Conservation (phyloP, 805 yeast genomes). For the Yarrowia sp. region DNA sequence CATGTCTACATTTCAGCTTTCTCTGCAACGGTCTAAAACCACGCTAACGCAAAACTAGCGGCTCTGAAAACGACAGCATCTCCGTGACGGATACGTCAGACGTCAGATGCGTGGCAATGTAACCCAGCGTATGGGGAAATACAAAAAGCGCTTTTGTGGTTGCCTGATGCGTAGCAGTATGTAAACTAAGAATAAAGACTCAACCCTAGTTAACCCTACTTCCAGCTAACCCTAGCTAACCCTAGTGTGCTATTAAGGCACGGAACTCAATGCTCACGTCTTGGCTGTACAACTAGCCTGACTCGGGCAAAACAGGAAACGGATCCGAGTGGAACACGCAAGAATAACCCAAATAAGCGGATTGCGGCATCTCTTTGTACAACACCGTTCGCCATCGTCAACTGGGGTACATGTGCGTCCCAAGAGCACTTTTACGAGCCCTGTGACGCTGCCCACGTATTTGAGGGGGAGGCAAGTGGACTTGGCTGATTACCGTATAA, state of each 20-base stretch:
- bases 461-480: too few relatives aligned
- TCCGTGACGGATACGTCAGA: slow-evolving; percentile 31
- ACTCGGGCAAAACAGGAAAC: background rate
- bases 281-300: too few relatives aligned
- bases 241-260: too few relatives aligned
- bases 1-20: background rate
- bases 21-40: background rate
- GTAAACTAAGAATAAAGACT: too few relatives aligned
- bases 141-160: background rate
- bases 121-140: too few relatives aligned
- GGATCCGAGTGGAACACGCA: background rate
- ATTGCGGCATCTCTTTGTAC: too few relatives aligned
- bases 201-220: too few relatives aligned
- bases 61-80: background rate
- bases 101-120: background rate
- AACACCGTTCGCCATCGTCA: too few relatives aligned
- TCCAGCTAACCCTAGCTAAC: too few relatives aligned
- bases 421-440: background rate
- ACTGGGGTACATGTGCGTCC: background rate
- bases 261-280: too few relatives aligned
- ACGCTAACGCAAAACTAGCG: background rate
- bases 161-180: background rate
- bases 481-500: too few relatives aligned
- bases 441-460: slow-evolving; percentile 3
- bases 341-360: too few relatives aligned